Evolutionary conservation across 345 rosid genomes (phyloP), one percentile per base, ranked within the genome.

Genomic region (Citrus trifoliata): DNA sequence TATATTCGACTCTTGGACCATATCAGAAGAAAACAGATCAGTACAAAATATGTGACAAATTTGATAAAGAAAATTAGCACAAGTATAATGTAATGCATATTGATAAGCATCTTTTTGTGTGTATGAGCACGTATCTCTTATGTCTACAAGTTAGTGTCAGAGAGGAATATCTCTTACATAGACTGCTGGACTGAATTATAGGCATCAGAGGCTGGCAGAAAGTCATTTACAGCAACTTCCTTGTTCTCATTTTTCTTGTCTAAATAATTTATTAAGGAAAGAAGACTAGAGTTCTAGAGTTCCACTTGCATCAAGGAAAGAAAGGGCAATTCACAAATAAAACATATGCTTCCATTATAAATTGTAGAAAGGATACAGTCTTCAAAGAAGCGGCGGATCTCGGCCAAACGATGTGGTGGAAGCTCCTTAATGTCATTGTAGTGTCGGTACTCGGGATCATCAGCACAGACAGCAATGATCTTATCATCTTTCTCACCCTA

Each of bases 401-500:
- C 99, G 81, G 97, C 93, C 82, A 94, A 78, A 60, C 99, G 99
- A 82, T 97, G 99, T 76, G 99, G 99, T 4, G 99, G 94, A 79
- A 97, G 91, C 70, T 97, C 93, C 73, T 87, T 97, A 79, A 97
- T 94, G 76, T 94, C 99, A 75, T 88, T 90, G 87, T 80, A 97
- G 86, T 97, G 92, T 40, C 94, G 92, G 78, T 94, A 97, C 83
- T 97, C 99, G 1, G 99, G 99, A 81, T 97, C 99, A 64, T 97
- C 99, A 77, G 98, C 99, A 60, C 98, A 97, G 25, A 97, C 99
- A 61, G 99, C 99, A 82, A 97, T 94, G 32, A 97, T 97, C 84
- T 97, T 97, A 90, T 97, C 98, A 82, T 97, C 99, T 90, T 94
- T 97, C 92, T 97, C 99, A 30, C 98, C 99, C 99, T 97, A 80